Conservation (phyloP, 495 filamentous ascomycete species). For the Saxophila tyrrhenica region DNA sequence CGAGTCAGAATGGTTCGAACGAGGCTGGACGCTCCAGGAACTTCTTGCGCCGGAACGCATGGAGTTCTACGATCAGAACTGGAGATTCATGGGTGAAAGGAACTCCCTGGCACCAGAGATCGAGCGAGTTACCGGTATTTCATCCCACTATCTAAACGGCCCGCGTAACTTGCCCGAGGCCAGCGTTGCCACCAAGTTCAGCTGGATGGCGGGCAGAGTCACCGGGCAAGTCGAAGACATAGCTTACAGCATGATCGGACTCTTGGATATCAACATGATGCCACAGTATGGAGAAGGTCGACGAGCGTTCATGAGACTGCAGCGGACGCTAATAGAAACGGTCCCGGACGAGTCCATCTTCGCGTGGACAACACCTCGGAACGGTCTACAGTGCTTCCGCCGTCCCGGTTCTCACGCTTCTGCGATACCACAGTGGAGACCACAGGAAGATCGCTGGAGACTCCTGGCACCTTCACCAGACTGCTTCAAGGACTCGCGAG, state of each 20-base stretch:
- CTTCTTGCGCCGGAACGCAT: not conserved
- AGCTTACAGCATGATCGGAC: constrained; percentile 29
- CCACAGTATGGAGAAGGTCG: constrained; percentile 33
- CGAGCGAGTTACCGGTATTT: not conserved
- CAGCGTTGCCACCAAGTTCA: constrained; percentile 17
- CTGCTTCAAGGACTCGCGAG: not conserved
- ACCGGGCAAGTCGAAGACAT: constrained; percentile 23
- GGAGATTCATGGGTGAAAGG: not conserved
- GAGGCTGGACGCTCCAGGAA: not conserved
- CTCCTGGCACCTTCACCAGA: not conserved
- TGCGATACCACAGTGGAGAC: not conserved
- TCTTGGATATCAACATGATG: constrained; percentile 30
- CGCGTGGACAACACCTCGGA: constrained; percentile 8
- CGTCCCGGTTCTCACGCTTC: not conserved
- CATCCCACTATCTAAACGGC: not conserved
- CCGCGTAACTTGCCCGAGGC: not conserved
- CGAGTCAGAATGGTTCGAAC: not conserved
- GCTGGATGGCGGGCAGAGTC: constrained; percentile 12
- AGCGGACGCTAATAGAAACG: constrained; percentile 24
- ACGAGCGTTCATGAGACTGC: constrained; percentile 24
- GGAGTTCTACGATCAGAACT: not conserved
- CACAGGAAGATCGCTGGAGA: not conserved
- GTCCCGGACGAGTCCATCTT: constrained; percentile 19
- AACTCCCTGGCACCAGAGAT: not conserved
- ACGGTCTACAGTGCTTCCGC: not conserved